Evolutionary conservation across 306 rosid species (phyloP).

Genomic region (Ceratonia siliqua): DNA sequence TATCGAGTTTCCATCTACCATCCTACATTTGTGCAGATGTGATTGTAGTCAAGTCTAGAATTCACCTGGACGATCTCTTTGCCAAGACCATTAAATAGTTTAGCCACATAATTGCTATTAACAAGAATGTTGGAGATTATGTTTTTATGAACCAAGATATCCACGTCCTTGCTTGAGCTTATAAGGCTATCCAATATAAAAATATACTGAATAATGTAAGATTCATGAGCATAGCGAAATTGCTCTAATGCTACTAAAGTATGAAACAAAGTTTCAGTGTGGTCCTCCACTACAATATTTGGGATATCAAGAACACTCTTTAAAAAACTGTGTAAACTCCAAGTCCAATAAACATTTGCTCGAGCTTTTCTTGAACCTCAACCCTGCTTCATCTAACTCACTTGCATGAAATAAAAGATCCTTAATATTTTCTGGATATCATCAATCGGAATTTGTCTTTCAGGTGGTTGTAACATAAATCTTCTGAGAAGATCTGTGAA

Average conservation of each 20-base stretch:
- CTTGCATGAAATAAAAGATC: no score
- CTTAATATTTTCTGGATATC: no score
- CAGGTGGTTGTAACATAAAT: background rate
- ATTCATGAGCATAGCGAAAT: background rate
- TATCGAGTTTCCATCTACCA: no score
- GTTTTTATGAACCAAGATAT: slow-evolving; percentile 15
- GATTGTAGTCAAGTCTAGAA: background rate
- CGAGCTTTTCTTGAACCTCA: background rate
- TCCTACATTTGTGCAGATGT: background rate
- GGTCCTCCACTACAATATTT: fast-evolving
- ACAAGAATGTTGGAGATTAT: background rate
- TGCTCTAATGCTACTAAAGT: background rate
- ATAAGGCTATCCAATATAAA: background rate
- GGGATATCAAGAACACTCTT: no score
- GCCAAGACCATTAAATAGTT: background rate
- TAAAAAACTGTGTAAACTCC: no score
- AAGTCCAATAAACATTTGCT: background rate
- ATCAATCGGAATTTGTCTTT: no score
- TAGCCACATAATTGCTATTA: background rate
- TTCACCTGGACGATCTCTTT: background rate
- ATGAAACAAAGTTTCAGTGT: background rate
- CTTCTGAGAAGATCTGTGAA: background rate
- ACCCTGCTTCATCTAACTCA: background rate
- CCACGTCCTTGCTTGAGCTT: background rate
- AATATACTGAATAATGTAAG: background rate